Evolutionary conservation across 352 stramenopile genomes (phyloP).

Genomic region (Globisporangium yorkense): DNA sequence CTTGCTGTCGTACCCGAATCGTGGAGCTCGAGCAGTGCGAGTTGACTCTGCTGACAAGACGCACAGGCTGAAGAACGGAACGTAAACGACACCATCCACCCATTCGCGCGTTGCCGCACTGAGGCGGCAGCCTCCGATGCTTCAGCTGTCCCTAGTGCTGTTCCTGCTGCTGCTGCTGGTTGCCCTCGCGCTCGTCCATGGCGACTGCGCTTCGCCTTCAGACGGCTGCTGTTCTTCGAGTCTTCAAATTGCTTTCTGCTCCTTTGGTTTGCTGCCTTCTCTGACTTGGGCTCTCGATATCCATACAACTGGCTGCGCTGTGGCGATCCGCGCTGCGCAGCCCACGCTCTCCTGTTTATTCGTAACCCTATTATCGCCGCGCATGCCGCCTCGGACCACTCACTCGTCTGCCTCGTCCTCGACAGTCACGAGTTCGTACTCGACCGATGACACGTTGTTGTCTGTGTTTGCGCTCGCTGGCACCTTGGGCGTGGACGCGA

Average conservation of each 20-base stretch:
- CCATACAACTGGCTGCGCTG: neutral
- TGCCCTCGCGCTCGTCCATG: neutral
- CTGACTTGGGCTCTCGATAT: no score
- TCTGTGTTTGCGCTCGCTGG: slow-evolving; percentile 40
- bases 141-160: neutral
- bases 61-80: no score
- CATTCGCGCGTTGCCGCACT: no score
- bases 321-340: neutral
- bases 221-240: neutral
- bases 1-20: no score
- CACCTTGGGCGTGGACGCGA: slow-evolving; percentile 60
- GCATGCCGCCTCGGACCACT: neutral
- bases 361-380: slow-evolving; percentile 3
- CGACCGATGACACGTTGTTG: slow-evolving; percentile 75
- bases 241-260: neutral
- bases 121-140: neutral
- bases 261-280: neutral
- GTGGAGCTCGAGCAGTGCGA: no score
- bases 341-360: slow-evolving; percentile 3
- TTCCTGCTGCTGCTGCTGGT: neutral
- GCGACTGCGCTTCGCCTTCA: neutral
- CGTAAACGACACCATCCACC: no score
- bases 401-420: slow-evolving; percentile 46
- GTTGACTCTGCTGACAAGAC: no score
- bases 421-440: slow-evolving; percentile 84